phyloP scores from a whole-genome alignment of 805 yeast species.

The Sungouiozyma intestinalis region DNA sequence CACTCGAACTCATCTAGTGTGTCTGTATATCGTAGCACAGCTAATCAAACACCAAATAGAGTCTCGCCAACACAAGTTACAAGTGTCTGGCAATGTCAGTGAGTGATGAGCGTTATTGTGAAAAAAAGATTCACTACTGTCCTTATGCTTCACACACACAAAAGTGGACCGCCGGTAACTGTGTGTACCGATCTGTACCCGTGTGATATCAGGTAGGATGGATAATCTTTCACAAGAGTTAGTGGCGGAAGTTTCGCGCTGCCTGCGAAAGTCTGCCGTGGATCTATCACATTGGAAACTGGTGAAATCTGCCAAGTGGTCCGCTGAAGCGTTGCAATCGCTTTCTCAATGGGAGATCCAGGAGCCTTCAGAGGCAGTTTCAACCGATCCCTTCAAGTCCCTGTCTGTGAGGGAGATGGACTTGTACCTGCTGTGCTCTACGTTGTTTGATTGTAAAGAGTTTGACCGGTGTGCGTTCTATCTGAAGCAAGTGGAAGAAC shows the following conservation, averaged over 20 bases:
- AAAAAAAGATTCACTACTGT: too few relatives aligned
- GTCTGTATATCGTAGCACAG: too few relatives aligned
- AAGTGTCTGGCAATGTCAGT: too few relatives aligned
- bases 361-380: conserved; percentile 1
- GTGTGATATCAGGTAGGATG: conserved; percentile 1
- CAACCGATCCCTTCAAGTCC: conserved; percentile 5
- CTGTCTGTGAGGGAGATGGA: conserved; percentile 31
- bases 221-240: conserved; percentile 1
- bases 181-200: too few relatives aligned
- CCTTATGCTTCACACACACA: background rate
- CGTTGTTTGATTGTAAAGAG: conserved; percentile 75
- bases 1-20: background rate
- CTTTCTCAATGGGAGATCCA: conserved; percentile 7
- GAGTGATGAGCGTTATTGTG: too few relatives aligned
- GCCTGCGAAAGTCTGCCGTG: conserved; percentile 33
- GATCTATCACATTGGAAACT: conserved; percentile 48
- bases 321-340: conserved; percentile 59
- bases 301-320: conserved; percentile 70
- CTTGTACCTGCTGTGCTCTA: conserved; percentile 48
- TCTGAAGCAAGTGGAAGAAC: conserved; percentile 41
- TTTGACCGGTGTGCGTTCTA: conserved; percentile 64
- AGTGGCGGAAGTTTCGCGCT: conserved; percentile 12
- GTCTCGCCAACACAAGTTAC: too few relatives aligned
- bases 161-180: background rate
- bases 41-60: too few relatives aligned